phyloP scores from a whole-genome alignment of 352 stramenopile genomes.

The Plasmopara halstedii region DNA sequence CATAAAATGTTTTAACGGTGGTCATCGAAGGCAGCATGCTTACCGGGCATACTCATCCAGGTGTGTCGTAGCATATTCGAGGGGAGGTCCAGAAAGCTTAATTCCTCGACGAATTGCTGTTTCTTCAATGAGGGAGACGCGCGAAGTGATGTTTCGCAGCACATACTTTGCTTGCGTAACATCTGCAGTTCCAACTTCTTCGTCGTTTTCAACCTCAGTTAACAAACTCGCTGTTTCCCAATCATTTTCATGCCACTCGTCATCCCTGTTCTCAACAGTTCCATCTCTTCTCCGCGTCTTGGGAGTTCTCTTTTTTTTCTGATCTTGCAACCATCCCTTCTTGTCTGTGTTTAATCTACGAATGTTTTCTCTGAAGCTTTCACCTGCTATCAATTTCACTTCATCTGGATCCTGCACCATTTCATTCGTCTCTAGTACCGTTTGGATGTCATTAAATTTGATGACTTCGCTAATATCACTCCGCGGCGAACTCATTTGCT shows the following conservation, averaged over 20 bases:
- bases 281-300: slow-evolving; percentile 5
- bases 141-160: slow-evolving; percentile 20
- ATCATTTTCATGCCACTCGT: slow-evolving; percentile 11
- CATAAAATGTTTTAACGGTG: not conserved
- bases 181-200: slow-evolving; percentile 7
- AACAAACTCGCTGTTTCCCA: slow-evolving; percentile 2
- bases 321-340: slow-evolving; percentile 6
- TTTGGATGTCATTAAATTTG: slow-evolving; percentile 5
- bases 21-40: not conserved
- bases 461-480: slow-evolving; percentile 1
- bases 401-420: slow-evolving; percentile 2
- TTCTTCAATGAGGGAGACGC: slow-evolving; percentile 25
- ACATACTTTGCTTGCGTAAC: slow-evolving; percentile 20
- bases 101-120: slow-evolving; percentile 24
- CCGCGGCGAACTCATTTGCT: not conserved
- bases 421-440: too few species aligned
- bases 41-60: slow-evolving; percentile 38
- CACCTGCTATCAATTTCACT: not conserved
- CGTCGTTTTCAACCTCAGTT: slow-evolving; percentile 4
- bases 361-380: not conserved
- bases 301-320: not conserved
- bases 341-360: slow-evolving; percentile 11
- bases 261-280: slow-evolving; percentile 9
- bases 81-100: slow-evolving; percentile 30
- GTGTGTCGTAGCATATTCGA: slow-evolving; percentile 36